Percentiles rank a stretch among this genome's conserved stretches.
Conservation (phyloP, 108 stramenopile species). For the Cylindrotheca closterium region DNA sequence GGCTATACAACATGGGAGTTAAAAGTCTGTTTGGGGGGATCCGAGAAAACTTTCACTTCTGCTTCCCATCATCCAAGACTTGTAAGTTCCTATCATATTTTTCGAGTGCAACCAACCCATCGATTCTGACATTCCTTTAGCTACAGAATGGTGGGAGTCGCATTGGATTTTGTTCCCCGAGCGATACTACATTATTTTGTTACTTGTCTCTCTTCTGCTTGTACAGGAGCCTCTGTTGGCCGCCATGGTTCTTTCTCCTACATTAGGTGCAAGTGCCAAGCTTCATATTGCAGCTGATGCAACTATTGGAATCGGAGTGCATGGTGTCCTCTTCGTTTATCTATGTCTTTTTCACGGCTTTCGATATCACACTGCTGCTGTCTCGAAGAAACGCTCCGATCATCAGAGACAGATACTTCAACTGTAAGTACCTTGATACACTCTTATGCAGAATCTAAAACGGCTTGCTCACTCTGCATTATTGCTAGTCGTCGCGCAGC, state of each 20-base stretch:
- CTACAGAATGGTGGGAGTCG: conserved; percentile 66
- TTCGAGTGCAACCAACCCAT: background rate
- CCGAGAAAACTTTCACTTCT: background rate
- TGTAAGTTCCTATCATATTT: background rate
- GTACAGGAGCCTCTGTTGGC: conserved; percentile 74
- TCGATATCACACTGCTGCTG: conserved; percentile 73
- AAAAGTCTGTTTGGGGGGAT: background rate
- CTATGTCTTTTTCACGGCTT: conserved; percentile 74
- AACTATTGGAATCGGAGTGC: conserved; percentile 65
- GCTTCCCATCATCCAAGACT: background rate
- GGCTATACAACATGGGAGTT: conserved; percentile 61
- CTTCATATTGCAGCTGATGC: conserved; percentile 59
- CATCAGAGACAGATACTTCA: conserved; percentile 66
- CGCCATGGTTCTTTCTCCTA: conserved; percentile 47
- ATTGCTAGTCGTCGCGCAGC: conserved; percentile 35
- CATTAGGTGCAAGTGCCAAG: conserved; percentile 32
- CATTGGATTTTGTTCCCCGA: conserved; percentile 81
- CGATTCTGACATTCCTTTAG: background rate
- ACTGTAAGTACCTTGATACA: conserved; percentile 13
- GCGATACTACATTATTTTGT: conserved; percentile 63
- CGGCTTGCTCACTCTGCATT: background rate
- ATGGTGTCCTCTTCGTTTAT: conserved; percentile 70
- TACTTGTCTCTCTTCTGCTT: conserved; percentile 59
- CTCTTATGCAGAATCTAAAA: background rate
- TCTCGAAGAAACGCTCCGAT: conserved; percentile 50